phyloP scores from a whole-genome alignment of 805 yeast genomes.

The Kuraishia cidri region DNA sequence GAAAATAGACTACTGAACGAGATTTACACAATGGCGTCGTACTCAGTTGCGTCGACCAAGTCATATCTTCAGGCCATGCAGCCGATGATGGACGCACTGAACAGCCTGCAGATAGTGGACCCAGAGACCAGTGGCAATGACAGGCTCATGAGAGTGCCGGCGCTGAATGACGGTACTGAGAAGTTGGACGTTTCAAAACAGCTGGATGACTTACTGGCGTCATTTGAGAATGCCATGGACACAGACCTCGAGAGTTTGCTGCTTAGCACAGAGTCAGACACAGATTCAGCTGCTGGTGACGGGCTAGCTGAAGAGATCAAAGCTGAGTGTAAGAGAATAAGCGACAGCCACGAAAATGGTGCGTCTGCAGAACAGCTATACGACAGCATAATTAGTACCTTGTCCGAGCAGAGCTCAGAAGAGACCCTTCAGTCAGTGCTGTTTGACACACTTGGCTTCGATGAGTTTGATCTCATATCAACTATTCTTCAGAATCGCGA shows the following conservation, averaged over 20 bases:
- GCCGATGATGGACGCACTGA: constrained; percentile 47
- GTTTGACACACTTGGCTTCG: constrained; percentile 79
- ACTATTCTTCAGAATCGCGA: constrained; percentile 41
- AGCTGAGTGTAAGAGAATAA: no score
- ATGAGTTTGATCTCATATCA: constrained; percentile 73
- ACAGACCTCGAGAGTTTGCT: constrained; percentile 7
- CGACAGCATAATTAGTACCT: background rate
- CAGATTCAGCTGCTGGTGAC: no score
- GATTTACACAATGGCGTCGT: constrained; percentile 30
- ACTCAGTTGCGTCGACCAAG: constrained; percentile 55
- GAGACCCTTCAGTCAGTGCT: constrained; percentile 63
- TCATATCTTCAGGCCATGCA: constrained; percentile 77
- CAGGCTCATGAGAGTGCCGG: constrained; percentile 13
- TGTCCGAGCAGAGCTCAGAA: constrained; percentile 19
- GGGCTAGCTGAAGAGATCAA: no score
- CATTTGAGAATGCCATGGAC: constrained; percentile 22
- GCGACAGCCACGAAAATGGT: no score
- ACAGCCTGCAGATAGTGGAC: constrained; percentile 17
- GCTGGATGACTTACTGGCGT: constrained; percentile 14
- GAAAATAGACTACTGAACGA: no score
- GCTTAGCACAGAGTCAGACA: background rate
- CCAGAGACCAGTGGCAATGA: constrained; percentile 8
- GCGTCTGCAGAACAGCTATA: no score
- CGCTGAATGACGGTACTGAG: constrained; percentile 20
- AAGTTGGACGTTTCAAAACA: constrained; percentile 15